A percentile compares a stretch with the other conserved stretches of the same genome.
Evolutionary conservation across 2,329 filamentous ascomycete species (phyloP).

Genomic region (Gaeumannomyces sp.): DNA sequence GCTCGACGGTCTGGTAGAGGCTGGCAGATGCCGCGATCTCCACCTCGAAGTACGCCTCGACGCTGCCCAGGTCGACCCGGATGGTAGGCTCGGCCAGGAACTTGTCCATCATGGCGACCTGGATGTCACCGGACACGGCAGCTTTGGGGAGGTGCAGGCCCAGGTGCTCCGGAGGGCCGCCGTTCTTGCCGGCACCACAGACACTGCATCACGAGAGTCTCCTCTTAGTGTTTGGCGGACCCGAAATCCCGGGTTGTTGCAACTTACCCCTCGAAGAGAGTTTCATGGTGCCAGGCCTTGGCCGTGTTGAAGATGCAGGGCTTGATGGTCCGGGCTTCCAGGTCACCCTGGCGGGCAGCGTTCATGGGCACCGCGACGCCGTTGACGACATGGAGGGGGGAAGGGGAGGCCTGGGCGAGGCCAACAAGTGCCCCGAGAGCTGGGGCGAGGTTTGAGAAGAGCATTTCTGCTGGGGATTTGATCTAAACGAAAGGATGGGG

Average conservation of each 20-base stretch:
- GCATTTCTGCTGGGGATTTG: slow-evolving; percentile 10
- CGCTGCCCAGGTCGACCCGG: slow-evolving; percentile 19
- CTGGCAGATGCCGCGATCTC: slow-evolving; percentile 20
- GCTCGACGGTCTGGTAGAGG: slow-evolving; percentile 19
- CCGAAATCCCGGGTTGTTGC: neutral
- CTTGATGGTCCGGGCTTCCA: slow-evolving; percentile 1
- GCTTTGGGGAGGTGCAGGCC: slow-evolving; percentile 17
- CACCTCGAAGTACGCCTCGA: slow-evolving; percentile 22
- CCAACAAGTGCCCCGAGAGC: slow-evolving; percentile 14
- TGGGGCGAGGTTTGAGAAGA: slow-evolving; percentile 12
- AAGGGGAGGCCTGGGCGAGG: slow-evolving; percentile 15
- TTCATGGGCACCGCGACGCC: neutral
- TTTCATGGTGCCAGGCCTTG: slow-evolving; percentile 16
- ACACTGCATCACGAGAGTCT: neutral
- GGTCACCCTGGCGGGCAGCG: slow-evolving; percentile 3
- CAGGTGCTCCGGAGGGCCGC: slow-evolving; percentile 8
- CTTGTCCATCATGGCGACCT: slow-evolving; percentile 14
- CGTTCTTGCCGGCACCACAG: neutral
- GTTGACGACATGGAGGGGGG: slow-evolving; percentile 2
- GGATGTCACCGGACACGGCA: slow-evolving; percentile 15
- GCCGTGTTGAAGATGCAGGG: slow-evolving; percentile 13
- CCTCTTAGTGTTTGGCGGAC: too few species aligned
- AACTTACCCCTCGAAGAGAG: slow-evolving; percentile 17
- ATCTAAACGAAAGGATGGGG: neutral
- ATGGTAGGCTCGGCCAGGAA: slow-evolving; percentile 17